phyloP scores from a whole-genome alignment of 305 asterid genomes.

The Solanum hybrid region DNA sequence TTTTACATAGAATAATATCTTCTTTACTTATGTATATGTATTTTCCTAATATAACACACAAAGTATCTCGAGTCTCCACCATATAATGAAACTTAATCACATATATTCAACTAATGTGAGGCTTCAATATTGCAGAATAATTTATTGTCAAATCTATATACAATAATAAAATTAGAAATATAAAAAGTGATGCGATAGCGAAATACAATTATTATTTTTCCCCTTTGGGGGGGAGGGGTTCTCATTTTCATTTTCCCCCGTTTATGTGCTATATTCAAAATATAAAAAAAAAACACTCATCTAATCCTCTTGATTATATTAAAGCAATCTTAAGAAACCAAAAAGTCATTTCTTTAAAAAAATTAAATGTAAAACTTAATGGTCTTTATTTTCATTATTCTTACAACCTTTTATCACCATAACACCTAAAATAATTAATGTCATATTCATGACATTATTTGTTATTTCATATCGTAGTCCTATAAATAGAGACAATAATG shows the following conservation, averaged over 20 bases:
- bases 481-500: background rate
- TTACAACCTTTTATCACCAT: background rate
- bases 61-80: background rate
- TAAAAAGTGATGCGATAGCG: background rate
- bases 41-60: background rate
- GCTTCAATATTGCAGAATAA: background rate
- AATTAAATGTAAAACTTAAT: background rate
- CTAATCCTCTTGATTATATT: background rate
- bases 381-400: background rate
- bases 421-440: background rate
- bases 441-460: background rate
- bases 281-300: background rate
- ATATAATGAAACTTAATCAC: background rate
- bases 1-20: too few species aligned
- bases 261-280: background rate
- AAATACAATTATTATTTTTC: background rate
- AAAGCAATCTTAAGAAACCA: background rate
- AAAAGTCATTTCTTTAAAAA: background rate
- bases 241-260: background rate
- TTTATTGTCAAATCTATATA: background rate
- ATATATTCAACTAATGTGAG: background rate
- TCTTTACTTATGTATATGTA: too few species aligned
- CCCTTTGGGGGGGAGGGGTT: background rate
- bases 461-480: background rate
- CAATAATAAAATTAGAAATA: background rate